Base-by-base conservation (phyloP, 495 filamentous ascomycete species). In the Penicillium coffeae region DNA sequence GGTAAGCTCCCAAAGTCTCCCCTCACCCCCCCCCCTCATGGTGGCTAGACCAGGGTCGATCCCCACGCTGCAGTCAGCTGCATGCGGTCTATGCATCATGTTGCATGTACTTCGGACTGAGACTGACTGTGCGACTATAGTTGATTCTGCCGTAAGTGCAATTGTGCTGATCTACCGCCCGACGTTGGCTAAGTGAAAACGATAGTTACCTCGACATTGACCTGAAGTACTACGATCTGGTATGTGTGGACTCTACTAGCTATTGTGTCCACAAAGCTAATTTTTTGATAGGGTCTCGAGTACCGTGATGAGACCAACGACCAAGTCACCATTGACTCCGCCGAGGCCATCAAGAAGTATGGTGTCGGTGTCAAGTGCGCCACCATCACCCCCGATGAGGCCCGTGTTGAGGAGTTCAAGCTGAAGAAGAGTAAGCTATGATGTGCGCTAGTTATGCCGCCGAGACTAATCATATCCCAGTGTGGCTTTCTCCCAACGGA, bases 401-500 rank as follows among this genome's bases (percentile, higher is more conserved):
- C 83, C 46, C 83, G 93, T 66, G 90, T 98, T 15, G 80, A 96
- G 79, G 93, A 98, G 72, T 98, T 98, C 72, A 87, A 94, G 60
- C 79, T 98, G 55, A 98, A 97, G 88, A 82, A 96, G 73, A 96
- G 88, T 89, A 80, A 61, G 80, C 35, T 42, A 27, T 35, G 5
- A 21, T 21, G 15, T 34, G 2, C 15, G 12, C 45, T 16, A 16
- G 30, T 44, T 15, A 16, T 32, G 35, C 21, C 13, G 34, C 27
- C 10, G 43, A 27, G 42, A 50, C 60, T 64, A 58, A 71, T 46
- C 13, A n/a, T 42, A 1, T 30, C 41, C 42, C 61, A 88, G 88
- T 97, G 93, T 98, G 93, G 93, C 80, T 96, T 45, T 94, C 88
- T 47, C 93, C 93, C 61, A 98, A 98, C 68, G 93, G 93, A 60